A percentile compares a stretch with the other conserved stretches of the same genome.
Evolutionary conservation across 805 yeast species (phyloP).

Genomic region (Dipodascopsis uninucleata): DNA sequence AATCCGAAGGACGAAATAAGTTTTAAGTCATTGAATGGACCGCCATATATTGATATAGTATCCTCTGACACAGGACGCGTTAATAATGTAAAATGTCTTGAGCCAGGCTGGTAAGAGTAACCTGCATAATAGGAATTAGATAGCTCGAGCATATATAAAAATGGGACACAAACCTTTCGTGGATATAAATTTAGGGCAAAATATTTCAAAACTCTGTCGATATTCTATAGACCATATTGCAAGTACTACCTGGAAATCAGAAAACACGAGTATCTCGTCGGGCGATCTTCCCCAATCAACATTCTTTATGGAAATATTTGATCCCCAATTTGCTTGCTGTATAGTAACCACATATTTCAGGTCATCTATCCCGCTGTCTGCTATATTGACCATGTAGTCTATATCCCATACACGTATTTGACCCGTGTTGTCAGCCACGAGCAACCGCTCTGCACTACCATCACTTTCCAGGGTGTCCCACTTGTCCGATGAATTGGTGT

Average conservation of each 20-base stretch:
- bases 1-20: constrained; percentile 5
- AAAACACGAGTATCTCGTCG: constrained; percentile 22
- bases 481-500: constrained; percentile 5
- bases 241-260: constrained; percentile 21
- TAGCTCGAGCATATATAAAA: not conserved
- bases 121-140: constrained; percentile 2
- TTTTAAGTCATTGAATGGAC: constrained; percentile 3
- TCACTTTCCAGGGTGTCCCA: constrained; percentile 2
- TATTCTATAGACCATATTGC: constrained; percentile 21
- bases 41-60: constrained; percentile 17
- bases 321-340: constrained; percentile 22
- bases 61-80: constrained; percentile 25
- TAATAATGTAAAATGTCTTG: constrained; percentile 19
- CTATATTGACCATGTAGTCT: constrained; percentile 5
- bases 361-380: constrained; percentile 9
- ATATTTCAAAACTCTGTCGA: constrained; percentile 16
- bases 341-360: constrained; percentile 15
- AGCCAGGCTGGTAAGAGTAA: constrained; percentile 19
- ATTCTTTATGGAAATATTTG: constrained; percentile 17
- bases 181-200: constrained; percentile 13
- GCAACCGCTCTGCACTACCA: constrained; percentile 13
- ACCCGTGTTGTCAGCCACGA: constrained; percentile 21
- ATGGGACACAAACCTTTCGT: not conserved
- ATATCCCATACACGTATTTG: constrained; percentile 22
- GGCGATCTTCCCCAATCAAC: constrained; percentile 25